Evolutionary conservation across 257 asterid genomes (phyloP).

Genomic region (Solanum okadae): DNA sequence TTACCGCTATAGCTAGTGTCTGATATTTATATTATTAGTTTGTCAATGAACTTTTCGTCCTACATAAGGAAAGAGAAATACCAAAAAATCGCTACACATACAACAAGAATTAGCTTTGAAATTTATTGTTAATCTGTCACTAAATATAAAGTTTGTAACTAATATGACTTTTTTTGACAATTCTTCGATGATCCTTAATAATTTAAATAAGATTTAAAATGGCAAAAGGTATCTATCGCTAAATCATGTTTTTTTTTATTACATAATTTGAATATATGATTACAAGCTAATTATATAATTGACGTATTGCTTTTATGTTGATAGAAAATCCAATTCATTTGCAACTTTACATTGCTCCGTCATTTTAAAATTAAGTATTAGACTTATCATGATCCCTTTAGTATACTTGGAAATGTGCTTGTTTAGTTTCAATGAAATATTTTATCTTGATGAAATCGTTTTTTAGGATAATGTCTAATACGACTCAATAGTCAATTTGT

Average conservation of each 20-base stretch:
- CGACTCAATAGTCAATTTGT: background rate
- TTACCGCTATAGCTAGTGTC: no score
- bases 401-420: background rate
- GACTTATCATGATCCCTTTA: background rate
- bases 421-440: background rate
- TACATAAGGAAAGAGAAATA: background rate
- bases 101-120: no score
- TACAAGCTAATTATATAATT: background rate
- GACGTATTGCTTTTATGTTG: background rate
- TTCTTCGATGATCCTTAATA: background rate
- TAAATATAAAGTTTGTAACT: background rate
- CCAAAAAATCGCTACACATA: no score
- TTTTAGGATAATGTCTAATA: background rate
- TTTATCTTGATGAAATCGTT: background rate
- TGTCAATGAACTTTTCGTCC: background rate
- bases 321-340: background rate
- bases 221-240: background rate
- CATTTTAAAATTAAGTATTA: background rate
- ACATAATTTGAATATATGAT: background rate
- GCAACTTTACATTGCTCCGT: background rate
- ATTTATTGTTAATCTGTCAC: no score
- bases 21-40: no score
- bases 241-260: background rate
- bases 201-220: background rate
- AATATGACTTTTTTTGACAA: background rate